These are phyloP conservation scores for Mycena latifolia DNA, from an alignment of 768 basidiomycete species.

Conservation along the genomic window DNA sequence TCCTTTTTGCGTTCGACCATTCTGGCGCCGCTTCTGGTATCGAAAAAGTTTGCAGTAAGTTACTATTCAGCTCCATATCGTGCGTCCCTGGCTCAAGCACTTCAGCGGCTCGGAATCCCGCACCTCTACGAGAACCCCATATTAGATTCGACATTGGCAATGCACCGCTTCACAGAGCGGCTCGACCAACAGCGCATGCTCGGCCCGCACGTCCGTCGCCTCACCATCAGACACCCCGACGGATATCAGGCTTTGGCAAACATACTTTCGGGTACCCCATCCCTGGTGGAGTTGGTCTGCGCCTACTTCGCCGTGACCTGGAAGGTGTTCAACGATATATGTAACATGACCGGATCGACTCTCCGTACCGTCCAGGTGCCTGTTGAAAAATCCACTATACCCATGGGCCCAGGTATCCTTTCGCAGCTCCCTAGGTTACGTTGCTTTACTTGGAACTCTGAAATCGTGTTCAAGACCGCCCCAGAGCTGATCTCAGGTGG, in stretches of 20 bases:
- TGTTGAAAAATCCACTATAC: neutral
- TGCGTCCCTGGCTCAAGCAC: too few species aligned
- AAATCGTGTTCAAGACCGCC: neutral
- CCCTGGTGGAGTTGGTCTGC: neutral
- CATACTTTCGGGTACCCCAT: neutral
- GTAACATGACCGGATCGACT: neutral
- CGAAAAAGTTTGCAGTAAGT: conserved; percentile 11
- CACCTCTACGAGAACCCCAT: neutral
- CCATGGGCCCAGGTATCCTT: neutral
- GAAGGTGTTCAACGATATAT: neutral
- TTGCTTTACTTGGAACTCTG: neutral
- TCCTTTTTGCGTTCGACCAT: too few species aligned
- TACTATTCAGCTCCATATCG: too few species aligned
- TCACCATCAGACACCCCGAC: neutral
- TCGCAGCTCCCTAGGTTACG: neutral
- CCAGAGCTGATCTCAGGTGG: neutral
- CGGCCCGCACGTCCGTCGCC: neutral
- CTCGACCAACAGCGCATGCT: neutral
- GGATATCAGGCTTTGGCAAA: neutral
- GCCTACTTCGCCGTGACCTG: neutral
- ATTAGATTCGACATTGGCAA: neutral
- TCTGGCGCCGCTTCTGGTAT: neutral
- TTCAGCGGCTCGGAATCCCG: neutral
- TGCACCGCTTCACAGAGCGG: neutral
- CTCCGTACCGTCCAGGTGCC: neutral